A percentile compares a stretch with the other conserved stretches of the same genome.
Conservation (phyloP, 305 asterid genomes). For the Andrographis paniculata region DNA sequence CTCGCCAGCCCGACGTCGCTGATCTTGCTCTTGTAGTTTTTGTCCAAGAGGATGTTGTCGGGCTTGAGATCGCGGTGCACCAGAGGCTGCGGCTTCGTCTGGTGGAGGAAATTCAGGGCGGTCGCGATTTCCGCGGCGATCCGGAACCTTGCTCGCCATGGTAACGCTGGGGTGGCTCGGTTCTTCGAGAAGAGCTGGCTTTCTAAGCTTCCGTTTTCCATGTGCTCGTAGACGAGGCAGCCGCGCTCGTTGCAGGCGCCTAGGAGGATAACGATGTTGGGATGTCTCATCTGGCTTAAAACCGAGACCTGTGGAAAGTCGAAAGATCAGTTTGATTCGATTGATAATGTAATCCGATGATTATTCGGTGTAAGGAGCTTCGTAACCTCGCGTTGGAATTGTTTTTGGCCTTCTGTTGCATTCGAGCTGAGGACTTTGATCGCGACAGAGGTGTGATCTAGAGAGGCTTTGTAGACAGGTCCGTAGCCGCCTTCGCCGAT, state of each 20-base stretch:
- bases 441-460: conserved; percentile 65
- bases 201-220: conserved; percentile 81
- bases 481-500: conserved; percentile 86
- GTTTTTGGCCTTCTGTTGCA: conserved; percentile 65
- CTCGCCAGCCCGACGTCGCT: conserved; percentile 72
- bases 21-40: conserved; percentile 68
- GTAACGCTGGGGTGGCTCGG: conserved; percentile 40
- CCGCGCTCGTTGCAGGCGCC: conserved; percentile 84
- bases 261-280: conserved; percentile 78
- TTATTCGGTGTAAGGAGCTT: background rate
- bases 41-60: conserved; percentile 74
- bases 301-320: conserved; percentile 50
- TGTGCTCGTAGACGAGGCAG: conserved; percentile 75
- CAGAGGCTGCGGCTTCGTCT: conserved; percentile 70
- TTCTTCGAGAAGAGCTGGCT: conserved; percentile 55
- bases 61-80: too few species aligned
- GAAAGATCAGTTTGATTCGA: background rate
- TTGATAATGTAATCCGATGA: too few species aligned
- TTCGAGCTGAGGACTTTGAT: conserved; percentile 65
- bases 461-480: conserved; percentile 48
- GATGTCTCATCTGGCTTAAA: conserved; percentile 75
- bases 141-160: conserved; percentile 59
- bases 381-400: conserved; percentile 89
- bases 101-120: conserved; percentile 76
- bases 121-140: conserved; percentile 86